Percentiles rank a stretch among this genome's conserved stretches.
Evolutionary conservation across 192 early-diverging fungal genomes (phyloP).

Genomic region (Blastocladiella britannica): DNA sequence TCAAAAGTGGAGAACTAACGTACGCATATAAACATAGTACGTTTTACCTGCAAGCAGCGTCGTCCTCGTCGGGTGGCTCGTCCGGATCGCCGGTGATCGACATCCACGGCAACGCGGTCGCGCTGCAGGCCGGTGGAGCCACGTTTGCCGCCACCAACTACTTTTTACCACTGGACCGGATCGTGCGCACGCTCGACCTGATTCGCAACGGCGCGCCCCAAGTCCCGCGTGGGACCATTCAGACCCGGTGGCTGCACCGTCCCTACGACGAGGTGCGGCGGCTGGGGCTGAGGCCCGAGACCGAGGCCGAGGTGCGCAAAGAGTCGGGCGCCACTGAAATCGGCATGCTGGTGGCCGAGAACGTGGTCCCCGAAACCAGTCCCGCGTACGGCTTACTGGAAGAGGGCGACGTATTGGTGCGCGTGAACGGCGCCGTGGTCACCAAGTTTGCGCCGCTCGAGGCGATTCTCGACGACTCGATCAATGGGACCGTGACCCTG

Average conservation of each 20-base stretch:
- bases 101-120: slow-evolving; percentile 62
- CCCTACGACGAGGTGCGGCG: slow-evolving; percentile 59
- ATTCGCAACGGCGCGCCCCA: slow-evolving; percentile 18
- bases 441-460: slow-evolving; percentile 68
- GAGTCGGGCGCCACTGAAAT: slow-evolving; percentile 38
- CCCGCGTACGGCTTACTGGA: slow-evolving; percentile 42
- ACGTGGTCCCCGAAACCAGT: slow-evolving; percentile 48
- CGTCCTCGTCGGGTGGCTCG: slow-evolving; percentile 52
- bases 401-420: slow-evolving; percentile 54
- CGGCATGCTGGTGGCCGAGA: slow-evolving; percentile 58
- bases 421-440: slow-evolving; percentile 44
- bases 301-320: slow-evolving; percentile 43
- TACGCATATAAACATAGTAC: slow-evolving; percentile 15
- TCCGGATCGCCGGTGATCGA: slow-evolving; percentile 61
- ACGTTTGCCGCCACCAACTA: slow-evolving; percentile 59
- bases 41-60: slow-evolving; percentile 59
- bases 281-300: slow-evolving; percentile 35
- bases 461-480: slow-evolving; percentile 43
- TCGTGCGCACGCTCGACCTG: slow-evolving; percentile 29
- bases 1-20: slow-evolving; percentile 5
- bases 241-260: slow-evolving; percentile 44
- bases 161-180: slow-evolving; percentile 63
- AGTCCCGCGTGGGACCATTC: slow-evolving; percentile 46
- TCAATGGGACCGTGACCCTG: slow-evolving; percentile 31
- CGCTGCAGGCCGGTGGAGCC: slow-evolving; percentile 55